Percentiles rank a stretch among this genome's conserved stretches.
Conservation (phyloP, 768 basidiomycete genomes). For the Podaxis sp. region DNA sequence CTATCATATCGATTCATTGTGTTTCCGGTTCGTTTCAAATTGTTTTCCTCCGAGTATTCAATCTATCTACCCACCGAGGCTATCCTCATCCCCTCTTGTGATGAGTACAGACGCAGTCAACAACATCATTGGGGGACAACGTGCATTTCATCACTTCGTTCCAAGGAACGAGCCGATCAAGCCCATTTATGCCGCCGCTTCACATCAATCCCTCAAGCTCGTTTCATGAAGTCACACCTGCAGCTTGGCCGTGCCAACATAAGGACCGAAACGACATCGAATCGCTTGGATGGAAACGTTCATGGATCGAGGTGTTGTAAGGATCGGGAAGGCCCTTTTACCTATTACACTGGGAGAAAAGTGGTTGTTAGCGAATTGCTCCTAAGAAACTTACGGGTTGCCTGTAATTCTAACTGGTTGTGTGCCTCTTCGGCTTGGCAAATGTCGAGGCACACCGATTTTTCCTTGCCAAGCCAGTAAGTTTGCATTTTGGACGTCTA, state of each 20-base stretch:
- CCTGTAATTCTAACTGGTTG: not conserved
- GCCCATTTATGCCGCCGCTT: not conserved
- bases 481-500: not conserved
- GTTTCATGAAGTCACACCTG: not conserved
- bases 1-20: not conserved
- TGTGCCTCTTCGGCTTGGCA: not conserved
- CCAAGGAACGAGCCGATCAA: not conserved
- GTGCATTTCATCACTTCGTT: not conserved
- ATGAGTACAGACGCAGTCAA: not conserved
- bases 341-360: too few species aligned
- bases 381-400: not conserved
- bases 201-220: not conserved
- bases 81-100: not conserved
- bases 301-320: not conserved
- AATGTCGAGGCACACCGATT: not conserved
- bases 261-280: not conserved
- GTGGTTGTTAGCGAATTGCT: not conserved
- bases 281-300: not conserved
- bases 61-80: not conserved
- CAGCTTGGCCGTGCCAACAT: not conserved
- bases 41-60: not conserved
- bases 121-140: not conserved
- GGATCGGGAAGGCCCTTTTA: not conserved
- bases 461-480: not conserved
- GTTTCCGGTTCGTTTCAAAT: not conserved